These are phyloP conservation scores for Apiosordaria backusii DNA, from an alignment of 495 filamentous ascomycete genomes.

Conservation along the genomic window DNA sequence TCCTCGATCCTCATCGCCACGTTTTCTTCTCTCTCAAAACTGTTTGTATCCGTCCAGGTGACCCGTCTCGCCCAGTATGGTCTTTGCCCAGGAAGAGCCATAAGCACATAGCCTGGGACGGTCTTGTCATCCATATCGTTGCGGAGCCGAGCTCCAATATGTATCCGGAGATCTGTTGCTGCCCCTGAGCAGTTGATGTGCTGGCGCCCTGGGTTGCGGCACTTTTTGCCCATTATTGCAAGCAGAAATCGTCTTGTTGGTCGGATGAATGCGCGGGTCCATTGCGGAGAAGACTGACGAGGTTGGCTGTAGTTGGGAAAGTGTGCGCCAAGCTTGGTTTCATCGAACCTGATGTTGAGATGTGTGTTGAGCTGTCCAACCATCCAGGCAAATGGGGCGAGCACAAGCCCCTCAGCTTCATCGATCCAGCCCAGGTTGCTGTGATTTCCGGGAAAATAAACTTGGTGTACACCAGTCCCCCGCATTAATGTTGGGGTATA, in stretches of 20 bases:
- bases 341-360: not conserved
- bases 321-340: not conserved
- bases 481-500: not conserved
- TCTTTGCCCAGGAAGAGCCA: not conserved
- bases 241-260: not conserved
- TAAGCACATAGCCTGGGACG: not conserved
- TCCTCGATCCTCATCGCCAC: not conserved
- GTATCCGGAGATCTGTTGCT: not conserved
- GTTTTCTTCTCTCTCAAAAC: not conserved
- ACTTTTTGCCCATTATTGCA: not conserved
- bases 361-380: not conserved
- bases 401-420: not conserved
- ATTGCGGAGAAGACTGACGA: not conserved
- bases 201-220: not conserved
- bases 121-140: not conserved
- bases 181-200: not conserved
- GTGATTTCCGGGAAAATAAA: conserved; percentile 1
- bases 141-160: not conserved
- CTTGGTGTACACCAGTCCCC: not conserved
- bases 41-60: not conserved
- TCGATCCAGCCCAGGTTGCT: not conserved
- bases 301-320: not conserved
- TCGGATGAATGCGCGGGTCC: not conserved
- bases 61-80: not conserved
- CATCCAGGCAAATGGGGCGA: not conserved